Evolutionary conservation across 176 grass and related monocot species (phyloP), one percentile per base, ranked within the genome.

Genomic region (Rhynchospora breviuscula): DNA sequence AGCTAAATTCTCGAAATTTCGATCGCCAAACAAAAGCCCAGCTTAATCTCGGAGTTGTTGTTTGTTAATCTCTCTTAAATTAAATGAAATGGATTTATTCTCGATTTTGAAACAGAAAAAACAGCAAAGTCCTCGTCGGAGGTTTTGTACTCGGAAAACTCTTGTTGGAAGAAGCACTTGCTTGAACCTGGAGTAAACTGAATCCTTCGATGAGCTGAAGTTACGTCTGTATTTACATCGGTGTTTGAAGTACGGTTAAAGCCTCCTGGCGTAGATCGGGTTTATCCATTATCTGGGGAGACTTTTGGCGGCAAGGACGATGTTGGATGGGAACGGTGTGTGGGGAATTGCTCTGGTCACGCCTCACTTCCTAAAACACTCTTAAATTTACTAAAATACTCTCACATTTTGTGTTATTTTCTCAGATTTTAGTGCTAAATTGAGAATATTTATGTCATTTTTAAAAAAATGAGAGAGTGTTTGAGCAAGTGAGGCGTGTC

Each of bases 241-340:
- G 72, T 76, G 72, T 56, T 29, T 76, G 3, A 11, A 4, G 48
- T 76, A 76, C 72, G 72, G 48, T 2, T 1, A 0, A 15, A 15
- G 11, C 17, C 6, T 13, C 68, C 68, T 15, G 72, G 48, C 22
- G 72, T 29, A 76, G 10, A 1, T 54, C 6, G 22, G 6, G 48
- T 12, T 53, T 15, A 17, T 15, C 22, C 47, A 54, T 54, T 11
- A 15, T 14, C 48, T 3, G 2, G 6, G 22, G 3, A 76, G 72
- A 76, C 72, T 76, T 76, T 76, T 76, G 72, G 72, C 72, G 72
- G 72, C 72, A 76, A 76, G 10, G 48, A 29, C 7, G 12, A 73
- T n/a, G 17, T 12, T 71, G 10, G 46, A 26, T 75, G n/a, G n/a
- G n/a, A n/a, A n/a, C 46, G 26, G 26, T 29, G 9, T 31, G 0